Evolutionary conservation across 768 basidiomycete species (phyloP).

Genomic region (Kwoniella sp.): DNA sequence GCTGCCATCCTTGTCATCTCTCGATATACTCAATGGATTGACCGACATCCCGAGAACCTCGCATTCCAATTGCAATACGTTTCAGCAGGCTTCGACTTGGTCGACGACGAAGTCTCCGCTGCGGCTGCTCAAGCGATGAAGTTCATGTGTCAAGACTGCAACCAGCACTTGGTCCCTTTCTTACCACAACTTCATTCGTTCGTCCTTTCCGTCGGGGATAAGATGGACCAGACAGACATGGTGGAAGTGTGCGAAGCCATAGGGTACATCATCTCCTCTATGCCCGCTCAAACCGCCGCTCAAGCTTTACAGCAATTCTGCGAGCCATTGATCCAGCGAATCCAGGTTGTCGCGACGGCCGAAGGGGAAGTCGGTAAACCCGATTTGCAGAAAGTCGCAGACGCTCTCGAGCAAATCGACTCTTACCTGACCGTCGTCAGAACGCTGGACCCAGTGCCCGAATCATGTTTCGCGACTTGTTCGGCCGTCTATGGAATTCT

Average conservation of each 20-base stretch:
- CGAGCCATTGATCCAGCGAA: slow-evolving; percentile 74
- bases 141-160: slow-evolving; percentile 96
- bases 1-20: slow-evolving; percentile 92
- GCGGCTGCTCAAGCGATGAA: slow-evolving; percentile 96
- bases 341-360: slow-evolving; percentile 69
- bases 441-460: slow-evolving; percentile 77
- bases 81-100: slow-evolving; percentile 83
- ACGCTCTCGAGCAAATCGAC: slow-evolving; percentile 87
- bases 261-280: slow-evolving; percentile 88
- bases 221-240: slow-evolving; percentile 81
- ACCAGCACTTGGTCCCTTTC: slow-evolving; percentile 88
- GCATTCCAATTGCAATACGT: slow-evolving; percentile 84
- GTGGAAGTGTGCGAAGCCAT: slow-evolving; percentile 94
- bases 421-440: slow-evolving; percentile 83
- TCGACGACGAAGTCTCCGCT: slow-evolving; percentile 73
- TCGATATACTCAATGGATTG: slow-evolving; percentile 96
- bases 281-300: slow-evolving; percentile 86
- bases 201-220: slow-evolving; percentile 74
- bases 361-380: slow-evolving; percentile 66
- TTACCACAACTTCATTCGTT: slow-evolving; percentile 89
- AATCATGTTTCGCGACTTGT: slow-evolving; percentile 74
- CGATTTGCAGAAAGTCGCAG: slow-evolving; percentile 73
- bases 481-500: slow-evolving; percentile 81
- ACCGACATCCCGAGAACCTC: slow-evolving; percentile 83
- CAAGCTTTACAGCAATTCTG: slow-evolving; percentile 84